phyloP scores from a whole-genome alignment of 1,139 yeast species.

The Pichia sp. region DNA sequence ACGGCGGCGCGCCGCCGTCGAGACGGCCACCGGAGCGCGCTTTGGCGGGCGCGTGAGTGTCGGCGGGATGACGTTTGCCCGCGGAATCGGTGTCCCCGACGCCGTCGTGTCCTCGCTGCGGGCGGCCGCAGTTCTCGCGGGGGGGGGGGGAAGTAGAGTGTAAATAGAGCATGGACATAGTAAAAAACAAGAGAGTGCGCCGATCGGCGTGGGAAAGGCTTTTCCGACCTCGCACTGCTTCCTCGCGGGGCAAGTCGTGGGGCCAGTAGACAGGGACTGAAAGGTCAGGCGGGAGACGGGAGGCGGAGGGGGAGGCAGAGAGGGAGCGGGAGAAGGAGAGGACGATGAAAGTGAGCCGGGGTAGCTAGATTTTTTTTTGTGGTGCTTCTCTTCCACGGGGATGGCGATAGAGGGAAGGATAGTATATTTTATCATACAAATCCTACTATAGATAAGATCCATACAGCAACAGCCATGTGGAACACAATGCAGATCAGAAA shows the following conservation, averaged over 20 bases:
- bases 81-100: slow-evolving; percentile 88
- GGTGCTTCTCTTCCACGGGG: too few relatives aligned
- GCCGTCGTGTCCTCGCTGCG: slow-evolving; percentile 63
- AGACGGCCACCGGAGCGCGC: neutral
- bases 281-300: neutral
- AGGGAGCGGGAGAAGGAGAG: neutral
- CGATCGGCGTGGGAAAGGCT: neutral
- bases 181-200: too few relatives aligned
- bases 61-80: slow-evolving; percentile 81
- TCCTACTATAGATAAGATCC: too few relatives aligned
- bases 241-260: neutral
- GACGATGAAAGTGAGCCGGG: too few relatives aligned
- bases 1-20: neutral
- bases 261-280: neutral
- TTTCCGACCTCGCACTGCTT: neutral
- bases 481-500: neutral
- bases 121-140: slow-evolving; percentile 39
- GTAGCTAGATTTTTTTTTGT: neutral
- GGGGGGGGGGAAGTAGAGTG: too few relatives aligned
- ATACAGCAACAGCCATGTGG: neutral
- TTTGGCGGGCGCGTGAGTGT: slow-evolving; percentile 39
- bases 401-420: too few relatives aligned
- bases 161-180: too few relatives aligned
- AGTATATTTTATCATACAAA: too few relatives aligned
- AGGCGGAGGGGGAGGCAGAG: neutral